phyloP scores from a whole-genome alignment of 2,329 filamentous ascomycete genomes.

The Penicillium sp. region DNA sequence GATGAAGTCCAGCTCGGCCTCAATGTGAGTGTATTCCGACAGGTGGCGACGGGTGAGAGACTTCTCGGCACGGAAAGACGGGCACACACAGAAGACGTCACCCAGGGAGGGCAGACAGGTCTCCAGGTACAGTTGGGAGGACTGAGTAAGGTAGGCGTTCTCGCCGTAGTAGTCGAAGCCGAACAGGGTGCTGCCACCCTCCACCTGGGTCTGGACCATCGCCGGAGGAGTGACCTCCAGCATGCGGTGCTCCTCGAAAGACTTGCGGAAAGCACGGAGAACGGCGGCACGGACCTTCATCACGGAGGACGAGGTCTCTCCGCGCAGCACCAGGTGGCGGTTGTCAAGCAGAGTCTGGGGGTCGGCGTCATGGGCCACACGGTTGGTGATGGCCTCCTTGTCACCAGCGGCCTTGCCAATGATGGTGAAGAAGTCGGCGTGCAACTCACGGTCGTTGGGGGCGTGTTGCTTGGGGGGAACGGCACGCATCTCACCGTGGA shows the following conservation, averaged over 20 bases:
- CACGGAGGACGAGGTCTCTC: constrained; percentile 78
- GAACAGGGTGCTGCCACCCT: constrained; percentile 90
- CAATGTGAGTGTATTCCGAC: constrained; percentile 94
- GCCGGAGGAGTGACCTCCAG: constrained; percentile 86
- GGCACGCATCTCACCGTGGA: constrained; percentile 79
- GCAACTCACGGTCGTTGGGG: constrained; percentile 81
- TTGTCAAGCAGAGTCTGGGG: constrained; percentile 75
- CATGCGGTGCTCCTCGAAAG: constrained; percentile 74
- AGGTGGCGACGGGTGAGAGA: constrained; percentile 90
- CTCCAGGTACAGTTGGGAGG: constrained; percentile 95
- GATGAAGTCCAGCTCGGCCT: constrained; percentile 96
- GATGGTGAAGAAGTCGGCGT: constrained; percentile 85
- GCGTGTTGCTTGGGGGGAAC: constrained; percentile 77
- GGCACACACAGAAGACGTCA: constrained; percentile 96
- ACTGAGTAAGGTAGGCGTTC: constrained; percentile 91
- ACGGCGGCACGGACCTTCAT: constrained; percentile 84
- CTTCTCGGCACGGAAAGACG: constrained; percentile 98
- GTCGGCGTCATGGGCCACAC: constrained; percentile 67
- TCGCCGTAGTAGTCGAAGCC: constrained; percentile 86
- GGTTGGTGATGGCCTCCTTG: constrained; percentile 89
- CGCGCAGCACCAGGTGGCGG: constrained; percentile 80
- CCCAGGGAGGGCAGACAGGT: constrained; percentile 87
- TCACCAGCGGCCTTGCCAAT: constrained; percentile 78
- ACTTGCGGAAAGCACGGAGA: constrained; percentile 75
- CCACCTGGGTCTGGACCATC: constrained; percentile 92